Base-by-base conservation (phyloP, 306 rosid genomes). In the Glycine tomentella region DNA sequence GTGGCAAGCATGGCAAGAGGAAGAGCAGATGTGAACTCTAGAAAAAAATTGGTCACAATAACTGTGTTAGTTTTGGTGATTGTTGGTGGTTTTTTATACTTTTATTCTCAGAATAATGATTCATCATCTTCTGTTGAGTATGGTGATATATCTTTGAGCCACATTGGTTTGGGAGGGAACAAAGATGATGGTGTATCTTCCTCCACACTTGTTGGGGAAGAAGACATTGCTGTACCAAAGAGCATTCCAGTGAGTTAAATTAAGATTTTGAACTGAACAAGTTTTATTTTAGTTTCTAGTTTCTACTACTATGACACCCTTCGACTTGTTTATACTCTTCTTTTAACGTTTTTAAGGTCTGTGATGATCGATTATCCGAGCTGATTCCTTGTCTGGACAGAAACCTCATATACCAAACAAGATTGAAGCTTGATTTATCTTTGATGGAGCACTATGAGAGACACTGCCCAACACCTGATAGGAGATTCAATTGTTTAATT, bases 371-470 rank as follows among this genome's bases (percentile, higher is more conserved):
- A 14, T 84, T 85, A 82, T 91, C 93, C 0, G 97, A 92, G 87
- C 61, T 92, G 67, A 91, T 91, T 84, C 97, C 95, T n/a, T 92
- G 95, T 85, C 62, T 92, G 67, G 97, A 92, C 74, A 89, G 94
- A 86, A 80, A 92, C 87, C 89, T 91, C 74, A 87, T 92, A 79
- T 92, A 89, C 76, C 94, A 91, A 82, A 87, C 88, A 86, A 87
- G 97, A 81, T 64, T 89, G 90, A 92, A 92, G 82, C 87, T 92
- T 78, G 92, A 92, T 84, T 79, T 91, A 70, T 46, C 88, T 59
- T 55, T 91, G 86, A 92, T 92, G 95, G 95, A 91, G 80, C 97
- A 92, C 83, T 92, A 92, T 71, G 95, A 92, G 81, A 88, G 92
- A 68, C 95, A 92, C 81, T 91, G 97, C 62, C 95, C 93, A 20